Percentiles rank a stretch among this genome's conserved stretches.
These are phyloP conservation scores for Pythium vanterpoolii DNA, from an alignment of 352 stramenopile species.

Conservation along the genomic window DNA sequence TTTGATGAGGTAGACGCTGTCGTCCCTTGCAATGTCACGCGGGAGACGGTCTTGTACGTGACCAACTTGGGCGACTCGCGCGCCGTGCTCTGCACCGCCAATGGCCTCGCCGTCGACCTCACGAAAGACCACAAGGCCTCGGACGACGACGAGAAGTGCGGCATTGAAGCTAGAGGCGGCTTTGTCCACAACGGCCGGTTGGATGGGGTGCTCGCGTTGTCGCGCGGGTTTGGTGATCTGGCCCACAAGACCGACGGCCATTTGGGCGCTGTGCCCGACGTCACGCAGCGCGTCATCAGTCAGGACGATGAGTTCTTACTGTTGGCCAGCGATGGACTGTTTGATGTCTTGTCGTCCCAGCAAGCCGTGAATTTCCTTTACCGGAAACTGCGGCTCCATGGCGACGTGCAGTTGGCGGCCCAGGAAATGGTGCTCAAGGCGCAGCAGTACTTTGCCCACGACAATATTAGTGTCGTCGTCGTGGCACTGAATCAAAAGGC, in stretches of 20 bases:
- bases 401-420: slow-evolving; percentile 86
- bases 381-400: slow-evolving; percentile 82
- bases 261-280: slow-evolving; percentile 79
- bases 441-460: slow-evolving; percentile 86
- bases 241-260: slow-evolving; percentile 89
- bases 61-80: slow-evolving; percentile 90
- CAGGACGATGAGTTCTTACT: slow-evolving; percentile 87
- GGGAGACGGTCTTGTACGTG: slow-evolving; percentile 64
- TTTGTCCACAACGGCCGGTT: slow-evolving; percentile 88
- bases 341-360: slow-evolving; percentile 89
- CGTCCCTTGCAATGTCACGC: slow-evolving; percentile 1
- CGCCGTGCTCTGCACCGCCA: slow-evolving; percentile 76
- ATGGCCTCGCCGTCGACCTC: slow-evolving; percentile 72
- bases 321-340: slow-evolving; percentile 90
- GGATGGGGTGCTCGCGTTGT: slow-evolving; percentile 86
- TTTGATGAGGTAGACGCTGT: slow-evolving; percentile 1
- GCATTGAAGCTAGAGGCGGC: slow-evolving; percentile 78
- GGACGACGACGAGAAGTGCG: slow-evolving; percentile 64
- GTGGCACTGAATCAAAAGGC: slow-evolving; percentile 75
- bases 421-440: slow-evolving; percentile 88
- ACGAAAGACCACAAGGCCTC: slow-evolving; percentile 88
- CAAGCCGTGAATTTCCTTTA: slow-evolving; percentile 90
- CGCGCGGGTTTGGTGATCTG: slow-evolving; percentile 85
- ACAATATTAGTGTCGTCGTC: slow-evolving; percentile 91
- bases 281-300: slow-evolving; percentile 59